These are phyloP conservation scores for Ophiostoma montium DNA, from an alignment of 2,329 filamentous ascomycete species.

Conservation along the genomic window DNA sequence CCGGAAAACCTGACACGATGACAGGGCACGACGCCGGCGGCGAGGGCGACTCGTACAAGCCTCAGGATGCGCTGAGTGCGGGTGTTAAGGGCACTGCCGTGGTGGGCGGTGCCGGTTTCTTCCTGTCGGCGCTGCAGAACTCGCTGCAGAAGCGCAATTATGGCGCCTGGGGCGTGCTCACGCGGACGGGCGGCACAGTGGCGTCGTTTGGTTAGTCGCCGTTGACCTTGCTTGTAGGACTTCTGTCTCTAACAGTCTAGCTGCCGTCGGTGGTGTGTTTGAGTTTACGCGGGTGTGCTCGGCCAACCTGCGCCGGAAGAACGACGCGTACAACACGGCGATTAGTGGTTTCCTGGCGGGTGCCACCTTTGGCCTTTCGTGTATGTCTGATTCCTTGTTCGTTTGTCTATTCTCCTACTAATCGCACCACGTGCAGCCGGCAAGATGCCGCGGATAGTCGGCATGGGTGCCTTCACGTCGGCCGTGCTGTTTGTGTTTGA, in stretches of 20 bases:
- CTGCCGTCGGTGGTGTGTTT: constrained; percentile 60
- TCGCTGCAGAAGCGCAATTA: constrained; percentile 72
- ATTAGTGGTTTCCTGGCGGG: constrained; percentile 68
- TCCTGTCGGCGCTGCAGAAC: constrained; percentile 54
- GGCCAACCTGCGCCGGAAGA: constrained; percentile 74
- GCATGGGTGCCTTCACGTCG: constrained; percentile 46
- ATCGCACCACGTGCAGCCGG: constrained; percentile 34
- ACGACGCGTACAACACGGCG: constrained; percentile 62
- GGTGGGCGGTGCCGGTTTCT: constrained; percentile 44
- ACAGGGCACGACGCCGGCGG: constrained; percentile 11
- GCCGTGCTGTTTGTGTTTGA: constrained; percentile 48
- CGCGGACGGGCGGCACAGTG: constrained; percentile 60
- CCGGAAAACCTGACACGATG: constrained; percentile 16
- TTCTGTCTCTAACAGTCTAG: constrained; percentile 25
- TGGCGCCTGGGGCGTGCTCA: constrained; percentile 67
- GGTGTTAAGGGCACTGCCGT: constrained; percentile 40
- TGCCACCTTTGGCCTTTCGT: constrained; percentile 53
- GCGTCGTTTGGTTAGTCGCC: constrained; percentile 42
- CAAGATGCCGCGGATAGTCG: constrained; percentile 56
- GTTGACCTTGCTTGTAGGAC: too few species aligned
- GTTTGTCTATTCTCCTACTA: too few species aligned
- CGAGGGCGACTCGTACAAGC: constrained; percentile 20
- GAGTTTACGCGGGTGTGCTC: constrained; percentile 62
- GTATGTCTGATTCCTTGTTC: constrained; percentile 40
- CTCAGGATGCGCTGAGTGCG: constrained; percentile 42